Base-by-base conservation (phyloP, 176 grass and related monocot species). In the Oryza rufipogon region DNA sequence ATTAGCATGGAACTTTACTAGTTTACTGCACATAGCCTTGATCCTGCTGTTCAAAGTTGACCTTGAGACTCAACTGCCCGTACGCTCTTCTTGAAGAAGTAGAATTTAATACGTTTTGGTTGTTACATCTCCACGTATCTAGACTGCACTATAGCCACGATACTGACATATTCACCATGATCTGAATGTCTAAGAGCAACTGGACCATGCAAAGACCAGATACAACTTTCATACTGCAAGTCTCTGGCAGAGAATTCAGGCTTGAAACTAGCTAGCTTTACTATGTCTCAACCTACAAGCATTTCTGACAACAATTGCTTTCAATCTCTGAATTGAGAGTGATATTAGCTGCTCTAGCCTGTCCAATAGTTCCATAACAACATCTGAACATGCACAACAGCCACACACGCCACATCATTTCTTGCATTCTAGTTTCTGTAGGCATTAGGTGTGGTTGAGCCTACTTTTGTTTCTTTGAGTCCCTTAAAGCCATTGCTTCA, bases 401-500 rank as follows among this genome's bases (percentile, higher is more conserved):
- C 33, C 68, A 30, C 54, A 58, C 54, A 58, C 6, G 54, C 17
- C 46, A 15, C 76, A 42, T 41, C 76, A 42, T 41, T 23, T 71
- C 54, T 58, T 58, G 54, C 17, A 58, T 72, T 34, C 36, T 61
- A 14, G 38, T 80, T 79, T 67, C 67, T 38, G 5, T 75, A 70
- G n/a, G 15, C 16, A 85, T 71, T 85, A 44, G 71, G 82, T 80
- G 12, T 42, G 16, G 56, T 12, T 20, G 11, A 13, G 81, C 68
- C 60, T 68, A 65, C 77, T n/a, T 70, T 80, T 66, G 14, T 63
- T 44, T 33, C 25, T 71, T 15, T 4, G 0, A 80, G 61, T 38
- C 13, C 0, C 48, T n/a, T 75, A 41, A 64, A 20, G 23, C 73
- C 74, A 70, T 81, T 82, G 42, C 23, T 20, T 14, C 49, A 28